Base-by-base conservation (phyloP, 768 basidiomycete genomes). In the Pulveroboletus sp. region DNA sequence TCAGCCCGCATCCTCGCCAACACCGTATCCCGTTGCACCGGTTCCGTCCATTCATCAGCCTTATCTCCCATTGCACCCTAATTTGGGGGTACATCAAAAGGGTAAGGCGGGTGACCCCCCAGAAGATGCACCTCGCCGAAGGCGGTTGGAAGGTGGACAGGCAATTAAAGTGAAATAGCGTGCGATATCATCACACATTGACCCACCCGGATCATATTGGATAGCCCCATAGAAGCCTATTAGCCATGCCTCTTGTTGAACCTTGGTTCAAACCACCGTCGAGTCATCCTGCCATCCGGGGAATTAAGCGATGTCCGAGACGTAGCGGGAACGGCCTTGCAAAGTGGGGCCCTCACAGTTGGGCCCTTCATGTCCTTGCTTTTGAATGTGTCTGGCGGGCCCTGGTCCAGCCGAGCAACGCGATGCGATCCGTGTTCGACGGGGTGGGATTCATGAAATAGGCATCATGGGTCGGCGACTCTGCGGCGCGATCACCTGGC, bases 141-240 rank as follows among this genome's bases (percentile, higher is more conserved):
- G 81, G 61, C 74, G 80, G 50, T 67, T 83, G 39, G 81, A 82
- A 59, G 75, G 76, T 46, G 80, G 81, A 35, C 75, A 58, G 50
- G 69, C 75, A 52, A 73, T 74, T 49, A 82, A 82, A 67, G 73
- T 81, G 59, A 77, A 77, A 63, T 83, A 73, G 68, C 42, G 47
- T 50, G 39, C 45, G 39, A 46, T 60, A 38, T 24, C 21, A 21
- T 33, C 46, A 50, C 56, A 47, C 31, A 49, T 48, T 54, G 52
- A 55, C 58, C 50, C 60, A 67, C 57, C 47, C 60, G 57, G 64
- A 66, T 66, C 59, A 61, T 52, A 53, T 21, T 43, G 62, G 50
- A 54, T 53, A 51, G 51, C 49, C 21, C 27, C 37, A 57, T 61
- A 60, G 55, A 64, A 55, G 49, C 39, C 43, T 57, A 55, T 61